Evolutionary conservation across 2,329 filamentous ascomycete genomes (phyloP), one percentile per base, ranked within the genome.

Genomic region (Zarea fungicola): DNA sequence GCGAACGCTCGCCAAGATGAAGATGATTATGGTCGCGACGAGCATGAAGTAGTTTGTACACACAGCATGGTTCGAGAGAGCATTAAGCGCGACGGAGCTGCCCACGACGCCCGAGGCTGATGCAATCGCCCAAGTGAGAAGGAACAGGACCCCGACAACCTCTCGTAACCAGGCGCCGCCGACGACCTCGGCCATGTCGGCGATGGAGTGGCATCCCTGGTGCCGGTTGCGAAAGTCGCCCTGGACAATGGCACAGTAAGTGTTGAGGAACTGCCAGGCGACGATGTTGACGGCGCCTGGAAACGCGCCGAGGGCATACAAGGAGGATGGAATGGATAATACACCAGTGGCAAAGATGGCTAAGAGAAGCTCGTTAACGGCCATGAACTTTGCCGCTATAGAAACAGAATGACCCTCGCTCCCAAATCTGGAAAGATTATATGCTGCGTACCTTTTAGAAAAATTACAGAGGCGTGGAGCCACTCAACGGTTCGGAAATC

Each of bases 11-110:
- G 78, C 77, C 6, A 72, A 67, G 1, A 69, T 53, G 22, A 74
- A 73, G 8, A 80, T 70, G 7, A 74, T 62, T 2, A 73, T 57
- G 1, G 77, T 74, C 0, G 76, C 75, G 4, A 83, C 60, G 22
- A 81, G 68, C 8, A 72, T 70, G 62, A 73, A 84, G 66, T 70
- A 79, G 14, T 79, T 78, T 0, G 80, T 82, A 57, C 81, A 85
- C 4, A 75, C 65, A 4, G 73, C 74, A 55, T 84, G 80, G 25
- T 69, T 67, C 0, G 77, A 80, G 2, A 84, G 66, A 1, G 79
- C 77, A 55, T 85, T 84, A 45, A 84, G 64, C 0, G 72, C 80
- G 0, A 77, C 77, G 0, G 78, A 78, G 1, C 81, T 72, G 11
- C 77, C 78, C 29, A 84, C 69, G 51, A 84, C 80, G 6, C 80